These are phyloP conservation scores for Boletus sp. DNA, from an alignment of 1,284 basidiomycete genomes.

Conservation along the genomic window DNA sequence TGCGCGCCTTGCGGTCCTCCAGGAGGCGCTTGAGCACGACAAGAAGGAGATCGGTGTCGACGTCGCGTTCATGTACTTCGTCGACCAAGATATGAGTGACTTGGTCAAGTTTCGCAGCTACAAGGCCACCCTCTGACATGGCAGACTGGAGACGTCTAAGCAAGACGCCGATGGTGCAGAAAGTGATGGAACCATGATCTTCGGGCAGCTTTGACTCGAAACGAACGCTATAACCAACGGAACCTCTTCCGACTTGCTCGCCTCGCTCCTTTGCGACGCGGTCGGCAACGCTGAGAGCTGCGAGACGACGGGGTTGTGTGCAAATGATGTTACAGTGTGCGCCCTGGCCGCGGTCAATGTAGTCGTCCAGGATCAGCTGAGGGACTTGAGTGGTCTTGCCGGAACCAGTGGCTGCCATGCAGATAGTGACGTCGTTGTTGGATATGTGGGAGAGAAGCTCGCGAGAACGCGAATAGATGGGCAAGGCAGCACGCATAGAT, in stretches of 20 bases:
- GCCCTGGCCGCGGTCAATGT: constrained; percentile 75
- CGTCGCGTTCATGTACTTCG: constrained; percentile 95
- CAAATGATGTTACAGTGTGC: constrained; percentile 89
- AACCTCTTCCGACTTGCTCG: constrained; percentile 63
- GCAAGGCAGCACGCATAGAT: constrained; percentile 61
- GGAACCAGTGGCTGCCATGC: constrained; percentile 93
- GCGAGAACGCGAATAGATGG: constrained; percentile 66
- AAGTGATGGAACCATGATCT: constrained; percentile 84
- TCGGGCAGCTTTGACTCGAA: constrained; percentile 84
- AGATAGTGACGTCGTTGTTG: constrained; percentile 84
- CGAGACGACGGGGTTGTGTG: constrained; percentile 90
- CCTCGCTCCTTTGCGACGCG: constrained; percentile 91
- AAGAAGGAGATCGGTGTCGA: constrained; percentile 90
- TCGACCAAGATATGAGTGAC: constrained; percentile 93
- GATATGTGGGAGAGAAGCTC: constrained; percentile 71
- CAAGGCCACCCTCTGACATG: constrained; percentile 44
- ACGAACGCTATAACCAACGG: constrained; percentile 90
- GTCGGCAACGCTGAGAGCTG: constrained; percentile 90
- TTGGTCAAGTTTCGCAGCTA: constrained; percentile 58
- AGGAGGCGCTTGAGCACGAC: constrained; percentile 88
- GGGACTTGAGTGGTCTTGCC: constrained; percentile 97
- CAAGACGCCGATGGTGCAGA: constrained; percentile 93
- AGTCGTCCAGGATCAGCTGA: constrained; percentile 87
- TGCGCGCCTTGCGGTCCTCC: constrained; percentile 69
- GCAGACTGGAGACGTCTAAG: constrained; percentile 84